Evolutionary conservation across 371 early-diverging fungal genomes (phyloP), one percentile per base, ranked within the genome.

Genomic region (Apophysomyces variabilis): DNA sequence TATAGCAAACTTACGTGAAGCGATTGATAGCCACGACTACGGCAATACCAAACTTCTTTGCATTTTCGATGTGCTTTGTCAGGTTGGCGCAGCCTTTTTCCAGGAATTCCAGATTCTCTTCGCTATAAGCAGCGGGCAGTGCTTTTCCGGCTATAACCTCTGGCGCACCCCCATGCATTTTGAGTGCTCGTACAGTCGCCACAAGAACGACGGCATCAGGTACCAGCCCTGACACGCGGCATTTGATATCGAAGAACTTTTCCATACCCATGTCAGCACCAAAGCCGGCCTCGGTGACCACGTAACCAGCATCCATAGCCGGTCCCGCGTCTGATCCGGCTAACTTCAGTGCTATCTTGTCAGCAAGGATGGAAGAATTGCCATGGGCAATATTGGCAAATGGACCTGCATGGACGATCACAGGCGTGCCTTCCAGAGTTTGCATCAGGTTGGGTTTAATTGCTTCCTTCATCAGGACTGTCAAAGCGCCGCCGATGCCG

Each of bases 331-430:
- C 87, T 1, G 83, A 84, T 26, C 96, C 95, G 13, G 91, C 92
- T 38, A 96, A 77, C 72, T 95, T 94, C 62, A 97, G 90, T 8
- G 96, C 97, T 71, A 97, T 93, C 50, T 85, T 84, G 74, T 97
- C 97, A 16, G 97, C 95, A 44, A 97, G 76, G 58, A 97, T 89
- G 4, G 95, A 95, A 36, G 91, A 92, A 80, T 96, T 96, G 26
- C 97, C 97, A 67, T 96, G 96, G 1, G 97, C 97, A 77, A 97
- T 96, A 81, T 97, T 97, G 73, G 97, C 97, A 72, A 97, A 97
- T 3, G 97, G 97, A 5, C 97, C 97, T 18, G 97, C 96, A 68
- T 97, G 97, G 9, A 97, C 96, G 81, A 97, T 90, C 21, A 96
- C 95, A 5, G 97, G 96, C 13, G 96, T 96, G 21, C 97, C 97